phyloP scores from a whole-genome alignment of 2,329 filamentous ascomycete genomes.

The Nothomitra cinnamomea region DNA sequence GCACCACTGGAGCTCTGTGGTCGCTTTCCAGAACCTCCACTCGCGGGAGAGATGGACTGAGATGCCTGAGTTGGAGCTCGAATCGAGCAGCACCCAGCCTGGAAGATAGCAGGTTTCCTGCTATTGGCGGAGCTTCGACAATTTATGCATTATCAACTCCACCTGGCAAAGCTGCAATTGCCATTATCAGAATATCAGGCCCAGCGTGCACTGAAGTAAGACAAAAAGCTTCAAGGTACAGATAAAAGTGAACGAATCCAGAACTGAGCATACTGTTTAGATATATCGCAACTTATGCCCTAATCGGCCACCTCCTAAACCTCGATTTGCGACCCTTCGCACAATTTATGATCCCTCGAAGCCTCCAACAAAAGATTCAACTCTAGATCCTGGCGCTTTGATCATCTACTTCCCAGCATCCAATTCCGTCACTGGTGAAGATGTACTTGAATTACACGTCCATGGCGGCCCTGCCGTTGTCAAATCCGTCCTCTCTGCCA shows the following conservation, averaged over 20 bases:
- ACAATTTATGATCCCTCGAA: conserved; percentile 46
- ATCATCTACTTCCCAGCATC: conserved; percentile 71
- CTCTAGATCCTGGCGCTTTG: conserved; percentile 62
- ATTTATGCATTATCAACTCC: conserved; percentile 8
- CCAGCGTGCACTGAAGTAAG: conserved; percentile 6
- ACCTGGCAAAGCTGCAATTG: conserved; percentile 7
- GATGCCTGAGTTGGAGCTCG: too few species aligned
- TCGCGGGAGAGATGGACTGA: not conserved
- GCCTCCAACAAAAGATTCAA: conserved; percentile 20
- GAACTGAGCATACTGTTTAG: conserved; percentile 18
- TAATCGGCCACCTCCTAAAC: conserved; percentile 32
- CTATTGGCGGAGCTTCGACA: not conserved
- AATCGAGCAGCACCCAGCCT: not conserved
- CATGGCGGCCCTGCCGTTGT: conserved; percentile 84
- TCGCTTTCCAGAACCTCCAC: not conserved
- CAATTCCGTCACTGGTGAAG: conserved; percentile 76
- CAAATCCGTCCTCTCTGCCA: conserved; percentile 65
- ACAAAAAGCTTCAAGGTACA: not conserved
- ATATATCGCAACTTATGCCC: conserved; percentile 51
- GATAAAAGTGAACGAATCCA: not conserved
- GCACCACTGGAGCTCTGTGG: not conserved
- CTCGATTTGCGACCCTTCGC: conserved; percentile 53
- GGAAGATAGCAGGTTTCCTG: not conserved
- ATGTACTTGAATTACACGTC: conserved; percentile 84
- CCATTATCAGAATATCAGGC: conserved; percentile 8